Base-by-base conservation (phyloP, 495 filamentous ascomycete genomes). In the Penicillium manginii region DNA sequence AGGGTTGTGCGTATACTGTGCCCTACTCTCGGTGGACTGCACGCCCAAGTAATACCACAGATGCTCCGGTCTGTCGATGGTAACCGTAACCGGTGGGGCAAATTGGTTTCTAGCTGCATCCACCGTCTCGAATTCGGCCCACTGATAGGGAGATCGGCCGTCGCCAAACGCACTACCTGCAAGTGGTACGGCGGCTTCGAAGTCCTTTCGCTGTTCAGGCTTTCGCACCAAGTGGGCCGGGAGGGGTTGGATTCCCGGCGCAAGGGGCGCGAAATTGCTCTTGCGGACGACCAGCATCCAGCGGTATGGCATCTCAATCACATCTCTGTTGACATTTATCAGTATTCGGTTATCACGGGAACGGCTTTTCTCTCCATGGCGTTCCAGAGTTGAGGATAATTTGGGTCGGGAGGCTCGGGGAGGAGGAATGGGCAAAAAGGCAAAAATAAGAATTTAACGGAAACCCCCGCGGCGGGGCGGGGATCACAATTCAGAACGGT, bases 1-100 rank as follows among this genome's bases (percentile, higher is more conserved):
- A 58, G 82, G 85, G 77, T 96, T 88, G 61, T 94, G 89, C 29
- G 94, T 96, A 78, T 92, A 98, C 68, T 96, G 90, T 45, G 91
- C 88, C 73, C 88, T 92, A 65, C 92, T 89, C 68, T 98, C 94
- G 18, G 94, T 98, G 46, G 93, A 97, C 49, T 80, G 84, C 65
- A 85, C 83, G 17, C 90, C 91, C 61, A 98, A 81, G 72, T 97
- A 98, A 74, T 90, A 85, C 93, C 93, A 98, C 54, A 96, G 73
- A 63, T 89, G 86, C 55, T 92, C 84, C 10, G 84, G 78, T 68
- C 86, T 86, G 59, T 73, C 66, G 18, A 96, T 65, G 64, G 93
- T 84, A 50, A 94, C 78, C 65, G 82, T 79, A 57, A 74, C 73
- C 75, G 89, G 79, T 75, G 73, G 73, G 71, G 71, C 71, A 74